A percentile compares a stretch with the other conserved stretches of the same genome.
These are phyloP conservation scores for Leucocoprinus leucothites DNA, from an alignment of 768 basidiomycete species.

Conservation along the genomic window DNA sequence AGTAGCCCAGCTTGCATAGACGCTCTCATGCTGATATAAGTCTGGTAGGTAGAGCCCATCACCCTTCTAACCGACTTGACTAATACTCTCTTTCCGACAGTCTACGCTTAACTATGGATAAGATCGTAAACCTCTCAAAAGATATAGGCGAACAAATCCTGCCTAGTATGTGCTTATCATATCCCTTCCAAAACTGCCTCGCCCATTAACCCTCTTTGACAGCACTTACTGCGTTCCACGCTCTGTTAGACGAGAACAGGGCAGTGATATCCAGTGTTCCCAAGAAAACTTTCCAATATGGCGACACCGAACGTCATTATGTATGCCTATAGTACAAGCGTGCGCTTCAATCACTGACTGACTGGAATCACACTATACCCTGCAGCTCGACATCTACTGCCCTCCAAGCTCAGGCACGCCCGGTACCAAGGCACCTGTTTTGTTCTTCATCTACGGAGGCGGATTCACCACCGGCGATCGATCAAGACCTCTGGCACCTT, in stretches of 20 bases:
- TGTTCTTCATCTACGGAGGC: constrained; percentile 69
- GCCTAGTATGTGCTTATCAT: too few species aligned
- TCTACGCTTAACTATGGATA: too few species aligned
- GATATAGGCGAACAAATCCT: too few species aligned
- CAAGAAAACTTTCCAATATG: constrained; percentile 55
- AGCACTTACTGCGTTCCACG: constrained; percentile 50
- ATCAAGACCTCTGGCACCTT: constrained; percentile 37
- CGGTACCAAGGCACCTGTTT: constrained; percentile 38
- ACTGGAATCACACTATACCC: too few species aligned
- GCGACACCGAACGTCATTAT: constrained; percentile 47
- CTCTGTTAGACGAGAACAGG: constrained; percentile 46
- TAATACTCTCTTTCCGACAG: too few species aligned
- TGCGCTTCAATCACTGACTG: too few species aligned
- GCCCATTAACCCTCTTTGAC: neutral
- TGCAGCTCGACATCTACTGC: constrained; percentile 67
- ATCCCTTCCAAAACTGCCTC: too few species aligned
- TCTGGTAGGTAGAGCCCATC: too few species aligned
- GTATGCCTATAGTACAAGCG: constrained; percentile 22
- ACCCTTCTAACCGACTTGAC: too few species aligned
- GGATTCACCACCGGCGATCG: constrained; percentile 54
- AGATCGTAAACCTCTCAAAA: too few species aligned
- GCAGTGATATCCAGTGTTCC: constrained; percentile 45
- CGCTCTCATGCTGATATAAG: too few species aligned
- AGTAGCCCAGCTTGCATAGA: too few species aligned
- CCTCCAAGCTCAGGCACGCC: constrained; percentile 30